Evolutionary conservation across 2,329 filamentous ascomycete species (phyloP).

Genomic region (Sclerotinia trifoliorum): DNA sequence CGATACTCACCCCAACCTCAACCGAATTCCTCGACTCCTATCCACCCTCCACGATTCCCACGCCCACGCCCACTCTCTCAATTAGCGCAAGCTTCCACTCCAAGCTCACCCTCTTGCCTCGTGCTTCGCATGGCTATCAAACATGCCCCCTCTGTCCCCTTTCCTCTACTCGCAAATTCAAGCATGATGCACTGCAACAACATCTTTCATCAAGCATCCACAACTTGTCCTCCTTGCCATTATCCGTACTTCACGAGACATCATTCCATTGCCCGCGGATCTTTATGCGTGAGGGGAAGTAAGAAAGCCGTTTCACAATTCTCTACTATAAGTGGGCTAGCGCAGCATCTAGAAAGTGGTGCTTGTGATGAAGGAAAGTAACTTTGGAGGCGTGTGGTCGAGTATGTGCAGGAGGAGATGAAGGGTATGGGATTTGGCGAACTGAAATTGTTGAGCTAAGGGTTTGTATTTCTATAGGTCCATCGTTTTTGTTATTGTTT

Average conservation of each 20-base stretch:
- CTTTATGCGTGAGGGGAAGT: slow-evolving; percentile 23
- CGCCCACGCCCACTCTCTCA: slow-evolving; percentile 23
- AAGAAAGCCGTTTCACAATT: slow-evolving; percentile 21
- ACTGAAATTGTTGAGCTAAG: slow-evolving; percentile 22
- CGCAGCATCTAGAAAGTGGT: slow-evolving; percentile 26
- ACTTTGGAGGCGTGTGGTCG: slow-evolving; percentile 21
- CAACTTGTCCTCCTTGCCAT: slow-evolving; percentile 18
- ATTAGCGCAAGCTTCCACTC: slow-evolving; percentile 20
- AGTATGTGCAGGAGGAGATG: slow-evolving; percentile 24
- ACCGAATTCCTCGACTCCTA: slow-evolving; percentile 26
- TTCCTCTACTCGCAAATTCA: slow-evolving; percentile 22
- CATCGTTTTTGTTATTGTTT: too few species aligned
- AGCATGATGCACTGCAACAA: slow-evolving; percentile 22
- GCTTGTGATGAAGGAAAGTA: slow-evolving; percentile 23
- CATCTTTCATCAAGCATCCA: slow-evolving; percentile 24
- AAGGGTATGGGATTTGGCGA: slow-evolving; percentile 24
- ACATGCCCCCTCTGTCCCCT: slow-evolving; percentile 21
- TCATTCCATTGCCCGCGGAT: slow-evolving; percentile 25
- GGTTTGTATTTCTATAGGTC: slow-evolving; percentile 8
- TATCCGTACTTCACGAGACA: slow-evolving; percentile 22
- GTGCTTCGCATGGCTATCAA: slow-evolving; percentile 18
- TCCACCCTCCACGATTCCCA: slow-evolving; percentile 23
- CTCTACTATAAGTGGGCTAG: slow-evolving; percentile 24
- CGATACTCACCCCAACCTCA: slow-evolving; percentile 25
- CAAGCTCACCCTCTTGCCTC: slow-evolving; percentile 15